phyloP scores from a whole-genome alignment of 2,329 filamentous ascomycete genomes.

The Cephalotrichum gorgonifer region DNA sequence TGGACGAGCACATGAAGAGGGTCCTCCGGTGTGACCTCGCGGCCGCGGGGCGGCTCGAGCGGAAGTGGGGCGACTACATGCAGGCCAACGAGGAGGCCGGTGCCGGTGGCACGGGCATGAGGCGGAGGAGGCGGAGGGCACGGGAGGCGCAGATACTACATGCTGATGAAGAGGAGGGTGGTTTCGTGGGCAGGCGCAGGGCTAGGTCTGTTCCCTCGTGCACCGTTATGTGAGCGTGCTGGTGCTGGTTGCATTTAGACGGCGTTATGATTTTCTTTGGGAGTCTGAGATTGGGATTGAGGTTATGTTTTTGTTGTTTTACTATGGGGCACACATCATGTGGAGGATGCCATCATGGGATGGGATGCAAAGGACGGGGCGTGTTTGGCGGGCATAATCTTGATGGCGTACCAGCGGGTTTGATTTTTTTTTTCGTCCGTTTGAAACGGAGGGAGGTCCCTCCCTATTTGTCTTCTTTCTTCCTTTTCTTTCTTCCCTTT shows the following conservation, averaged over 20 bases:
- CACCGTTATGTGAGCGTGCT: slow-evolving; percentile 49
- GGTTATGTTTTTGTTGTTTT: neutral
- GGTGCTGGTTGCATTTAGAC: neutral
- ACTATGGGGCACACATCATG: neutral
- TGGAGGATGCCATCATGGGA: neutral
- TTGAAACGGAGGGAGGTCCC: too few relatives aligned
- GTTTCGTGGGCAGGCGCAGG: slow-evolving; percentile 41
- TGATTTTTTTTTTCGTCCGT: neutral
- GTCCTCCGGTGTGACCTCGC: slow-evolving; percentile 67
- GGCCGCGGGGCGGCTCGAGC: slow-evolving; percentile 68
- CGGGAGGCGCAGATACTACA: slow-evolving; percentile 74
- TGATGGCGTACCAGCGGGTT: neutral
- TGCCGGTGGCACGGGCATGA: slow-evolving; percentile 50
- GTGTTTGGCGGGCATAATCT: neutral
- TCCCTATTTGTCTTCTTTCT: too few relatives aligned
- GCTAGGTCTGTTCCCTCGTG: slow-evolving; percentile 56
- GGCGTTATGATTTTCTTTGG: neutral
- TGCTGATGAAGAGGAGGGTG: slow-evolving; percentile 68
- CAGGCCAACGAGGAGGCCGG: slow-evolving; percentile 80
- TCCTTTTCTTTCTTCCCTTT: neutral
- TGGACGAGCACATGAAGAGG: slow-evolving; percentile 85
- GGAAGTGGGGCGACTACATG: slow-evolving; percentile 93
- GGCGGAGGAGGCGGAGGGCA: slow-evolving; percentile 65
- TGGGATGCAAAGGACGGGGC: too few relatives aligned
- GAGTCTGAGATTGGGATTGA: neutral